phyloP scores from a whole-genome alignment of 78 protist species.

The Chrysochromulina tobinii region DNA sequence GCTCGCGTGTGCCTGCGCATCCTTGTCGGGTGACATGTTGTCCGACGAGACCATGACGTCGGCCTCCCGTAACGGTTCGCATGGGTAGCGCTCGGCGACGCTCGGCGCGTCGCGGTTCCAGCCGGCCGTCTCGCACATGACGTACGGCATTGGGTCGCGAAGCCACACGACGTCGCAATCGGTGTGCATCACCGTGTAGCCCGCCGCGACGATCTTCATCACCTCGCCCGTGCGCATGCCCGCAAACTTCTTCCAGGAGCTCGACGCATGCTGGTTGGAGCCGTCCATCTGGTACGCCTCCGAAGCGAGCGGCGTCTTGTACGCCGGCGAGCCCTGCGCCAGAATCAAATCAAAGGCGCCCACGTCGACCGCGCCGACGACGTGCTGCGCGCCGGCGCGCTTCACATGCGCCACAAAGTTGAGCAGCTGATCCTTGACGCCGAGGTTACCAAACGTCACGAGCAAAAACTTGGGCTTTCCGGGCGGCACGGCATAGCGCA shows the following conservation, averaged over 20 bases:
- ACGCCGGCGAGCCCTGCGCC: neutral
- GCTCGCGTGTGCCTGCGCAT: neutral
- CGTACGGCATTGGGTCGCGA: neutral
- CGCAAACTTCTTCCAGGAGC: neutral
- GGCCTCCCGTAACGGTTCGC: neutral
- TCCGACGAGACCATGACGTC: neutral
- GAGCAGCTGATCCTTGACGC: neutral
- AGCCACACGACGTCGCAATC: slow-evolving; percentile 13
- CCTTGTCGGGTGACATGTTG: neutral
- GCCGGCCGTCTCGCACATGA: neutral
- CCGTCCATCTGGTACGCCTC: neutral
- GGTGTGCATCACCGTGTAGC: neutral
- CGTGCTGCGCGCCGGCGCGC: neutral
- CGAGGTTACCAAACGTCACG: neutral
- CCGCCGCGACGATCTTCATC: neutral
- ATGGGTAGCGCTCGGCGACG: neutral
- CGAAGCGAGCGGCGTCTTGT: neutral
- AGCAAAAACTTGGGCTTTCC: neutral
- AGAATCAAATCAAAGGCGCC: neutral
- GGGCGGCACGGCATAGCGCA: neutral
- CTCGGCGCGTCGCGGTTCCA: neutral
- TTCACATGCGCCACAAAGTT: neutral
- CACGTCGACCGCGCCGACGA: neutral
- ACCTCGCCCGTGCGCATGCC: neutral
- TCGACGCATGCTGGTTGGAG: neutral